phyloP scores from a whole-genome alignment of 495 filamentous ascomycete species.

The Evernia prunastri region DNA sequence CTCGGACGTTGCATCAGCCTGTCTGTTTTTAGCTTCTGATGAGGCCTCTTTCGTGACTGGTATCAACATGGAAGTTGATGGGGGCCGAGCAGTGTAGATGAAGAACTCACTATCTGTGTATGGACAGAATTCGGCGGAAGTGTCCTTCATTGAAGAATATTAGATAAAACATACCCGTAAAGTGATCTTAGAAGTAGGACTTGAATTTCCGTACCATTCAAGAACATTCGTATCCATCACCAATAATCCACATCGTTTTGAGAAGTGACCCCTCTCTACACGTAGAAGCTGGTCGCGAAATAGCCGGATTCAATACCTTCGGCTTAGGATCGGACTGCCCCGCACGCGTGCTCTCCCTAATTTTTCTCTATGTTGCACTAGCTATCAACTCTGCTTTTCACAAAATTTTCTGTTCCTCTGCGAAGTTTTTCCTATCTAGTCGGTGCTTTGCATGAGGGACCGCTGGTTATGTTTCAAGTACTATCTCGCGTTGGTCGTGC shows the following conservation, averaged over 20 bases:
- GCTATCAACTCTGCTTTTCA: neutral
- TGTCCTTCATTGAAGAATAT: neutral
- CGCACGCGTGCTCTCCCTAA: neutral
- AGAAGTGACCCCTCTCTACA: neutral
- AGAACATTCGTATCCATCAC: neutral
- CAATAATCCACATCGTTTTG: neutral
- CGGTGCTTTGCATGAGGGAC: neutral
- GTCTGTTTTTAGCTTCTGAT: constrained; percentile 58
- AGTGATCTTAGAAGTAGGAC: neutral
- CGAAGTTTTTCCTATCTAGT: neutral
- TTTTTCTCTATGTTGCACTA: neutral
- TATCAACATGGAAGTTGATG: constrained; percentile 54
- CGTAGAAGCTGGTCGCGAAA: neutral
- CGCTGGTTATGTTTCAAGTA: neutral
- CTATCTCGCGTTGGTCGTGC: neutral
- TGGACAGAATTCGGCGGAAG: neutral
- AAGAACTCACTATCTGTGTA: neutral
- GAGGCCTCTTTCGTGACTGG: constrained; percentile 68
- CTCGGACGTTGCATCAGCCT: constrained; percentile 61
- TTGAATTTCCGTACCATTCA: neutral
- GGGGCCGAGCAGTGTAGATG: constrained; percentile 36
- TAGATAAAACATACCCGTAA: too few species aligned
- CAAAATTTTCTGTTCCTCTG: neutral
- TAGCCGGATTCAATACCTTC: neutral
- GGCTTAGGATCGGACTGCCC: neutral